Percentiles rank a stretch among this genome's conserved stretches.
phyloP scores from a whole-genome alignment of 495 filamentous ascomycete species.

The Niebla homalea region DNA sequence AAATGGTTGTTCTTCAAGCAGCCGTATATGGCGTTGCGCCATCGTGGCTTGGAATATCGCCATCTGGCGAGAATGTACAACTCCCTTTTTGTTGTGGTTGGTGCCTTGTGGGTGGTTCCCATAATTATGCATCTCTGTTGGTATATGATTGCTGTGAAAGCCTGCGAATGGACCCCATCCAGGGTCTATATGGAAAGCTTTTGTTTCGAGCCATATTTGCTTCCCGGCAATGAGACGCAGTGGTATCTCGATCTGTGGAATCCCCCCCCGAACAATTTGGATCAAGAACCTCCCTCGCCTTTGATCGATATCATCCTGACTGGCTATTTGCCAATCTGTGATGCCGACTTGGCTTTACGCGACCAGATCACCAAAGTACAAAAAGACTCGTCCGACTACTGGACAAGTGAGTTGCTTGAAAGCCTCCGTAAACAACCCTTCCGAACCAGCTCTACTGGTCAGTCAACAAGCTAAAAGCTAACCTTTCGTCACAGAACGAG shows the following conservation, averaged over 20 bases:
- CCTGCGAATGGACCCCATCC: too few species aligned
- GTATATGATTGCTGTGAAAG: too few species aligned
- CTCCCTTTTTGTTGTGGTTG: too few species aligned
- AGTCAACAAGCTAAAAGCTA: slow-evolving; percentile 15
- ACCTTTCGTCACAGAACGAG: slow-evolving; percentile 20
- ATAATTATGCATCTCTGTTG: too few species aligned
- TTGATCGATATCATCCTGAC: background rate
- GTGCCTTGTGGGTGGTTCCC: too few species aligned
- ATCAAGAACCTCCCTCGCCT: background rate
- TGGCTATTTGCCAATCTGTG: background rate
- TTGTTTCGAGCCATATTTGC: too few species aligned
- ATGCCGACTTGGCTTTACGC: background rate
- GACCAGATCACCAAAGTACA: background rate
- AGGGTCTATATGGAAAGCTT: too few species aligned
- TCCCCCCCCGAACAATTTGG: background rate
- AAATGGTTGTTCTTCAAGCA: too few species aligned
- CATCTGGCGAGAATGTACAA: too few species aligned
- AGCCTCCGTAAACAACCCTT: background rate
- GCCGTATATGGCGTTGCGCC: too few species aligned
- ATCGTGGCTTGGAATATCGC: too few species aligned
- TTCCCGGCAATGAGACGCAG: background rate
- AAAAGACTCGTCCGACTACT: too few species aligned
- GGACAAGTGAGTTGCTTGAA: background rate
- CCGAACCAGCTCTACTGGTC: background rate
- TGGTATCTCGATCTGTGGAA: background rate